A percentile compares a stretch with the other conserved stretches of the same genome.
These are phyloP conservation scores for Wickerhamiella slavikovae DNA, from an alignment of 805 yeast genomes.

Conservation along the genomic window DNA sequence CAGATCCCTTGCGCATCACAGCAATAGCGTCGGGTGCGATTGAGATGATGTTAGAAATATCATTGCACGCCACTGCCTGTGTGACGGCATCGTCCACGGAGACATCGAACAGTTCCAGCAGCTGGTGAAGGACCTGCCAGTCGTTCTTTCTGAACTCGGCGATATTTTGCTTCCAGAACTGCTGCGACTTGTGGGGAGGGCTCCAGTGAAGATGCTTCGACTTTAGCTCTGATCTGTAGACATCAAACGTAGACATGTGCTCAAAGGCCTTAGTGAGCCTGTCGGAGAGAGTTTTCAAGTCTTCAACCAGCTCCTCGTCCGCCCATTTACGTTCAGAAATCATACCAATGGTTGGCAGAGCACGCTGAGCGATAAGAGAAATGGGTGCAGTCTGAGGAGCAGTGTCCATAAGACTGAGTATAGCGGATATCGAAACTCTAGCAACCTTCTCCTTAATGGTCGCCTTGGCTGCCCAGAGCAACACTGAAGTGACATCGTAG, in stretches of 20 bases:
- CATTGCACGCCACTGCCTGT: constrained; percentile 46
- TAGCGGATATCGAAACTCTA: constrained; percentile 57
- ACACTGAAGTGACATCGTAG: constrained; percentile 29
- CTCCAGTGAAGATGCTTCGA: constrained; percentile 67
- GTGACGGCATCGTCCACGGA: constrained; percentile 14
- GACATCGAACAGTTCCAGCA: constrained; percentile 26
- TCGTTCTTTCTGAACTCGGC: constrained; percentile 54
- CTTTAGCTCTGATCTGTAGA: constrained; percentile 66
- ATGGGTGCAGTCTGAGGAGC: constrained; percentile 30
- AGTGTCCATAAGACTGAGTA: constrained; percentile 21
- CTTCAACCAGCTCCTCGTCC: constrained; percentile 72
- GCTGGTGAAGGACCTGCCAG: constrained; percentile 47
- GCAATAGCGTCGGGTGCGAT: constrained; percentile 40
- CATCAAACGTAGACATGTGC: constrained; percentile 78
- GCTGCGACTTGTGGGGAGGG: constrained; percentile 76
- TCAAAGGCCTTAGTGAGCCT: constrained; percentile 53
- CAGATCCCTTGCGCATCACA: constrained; percentile 32
- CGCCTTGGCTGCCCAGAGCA: constrained; percentile 38
- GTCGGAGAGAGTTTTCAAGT: constrained; percentile 36
- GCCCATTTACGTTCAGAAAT: constrained; percentile 81
- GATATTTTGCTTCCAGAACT: constrained; percentile 78
- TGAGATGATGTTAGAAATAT: constrained; percentile 39
- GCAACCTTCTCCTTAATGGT: constrained; percentile 87
- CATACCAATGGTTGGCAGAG: constrained; percentile 43
- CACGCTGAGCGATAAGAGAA: constrained; percentile 51